Conservation (phyloP, 208 protist genomes). For the Leishmania arabica region DNA sequence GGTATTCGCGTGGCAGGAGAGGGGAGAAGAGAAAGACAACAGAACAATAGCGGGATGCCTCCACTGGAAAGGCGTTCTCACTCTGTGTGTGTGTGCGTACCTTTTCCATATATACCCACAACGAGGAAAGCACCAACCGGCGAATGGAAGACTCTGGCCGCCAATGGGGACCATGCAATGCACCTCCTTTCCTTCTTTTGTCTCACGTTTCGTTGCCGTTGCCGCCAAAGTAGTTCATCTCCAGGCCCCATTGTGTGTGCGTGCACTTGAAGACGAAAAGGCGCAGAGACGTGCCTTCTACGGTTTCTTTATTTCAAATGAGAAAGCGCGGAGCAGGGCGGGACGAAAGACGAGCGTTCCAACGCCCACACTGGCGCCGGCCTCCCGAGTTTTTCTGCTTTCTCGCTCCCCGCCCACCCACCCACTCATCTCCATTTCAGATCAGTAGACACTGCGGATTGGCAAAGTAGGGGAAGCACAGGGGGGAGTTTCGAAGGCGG, state of each 20-base stretch:
- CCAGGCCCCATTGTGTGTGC: neutral
- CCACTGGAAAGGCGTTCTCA: neutral
- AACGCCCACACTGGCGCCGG: neutral
- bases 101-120: neutral
- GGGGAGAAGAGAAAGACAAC: neutral
- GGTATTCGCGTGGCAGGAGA: neutral
- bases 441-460: neutral
- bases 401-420: neutral
- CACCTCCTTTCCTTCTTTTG: neutral
- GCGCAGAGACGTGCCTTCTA: neutral
- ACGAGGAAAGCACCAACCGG: neutral
- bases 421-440: neutral
- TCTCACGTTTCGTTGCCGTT: neutral
- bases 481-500: neutral
- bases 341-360: neutral
- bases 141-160: neutral
- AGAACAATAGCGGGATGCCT: neutral
- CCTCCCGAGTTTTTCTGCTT: neutral
- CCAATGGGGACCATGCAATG: neutral
- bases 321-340: neutral
- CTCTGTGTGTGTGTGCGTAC: neutral
- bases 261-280: neutral
- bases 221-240: neutral
- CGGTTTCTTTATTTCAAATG: neutral
- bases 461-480: slow-evolving; percentile 5